phyloP scores from a whole-genome alignment of 768 basidiomycete genomes.

The Collybiopsis luxurians region DNA sequence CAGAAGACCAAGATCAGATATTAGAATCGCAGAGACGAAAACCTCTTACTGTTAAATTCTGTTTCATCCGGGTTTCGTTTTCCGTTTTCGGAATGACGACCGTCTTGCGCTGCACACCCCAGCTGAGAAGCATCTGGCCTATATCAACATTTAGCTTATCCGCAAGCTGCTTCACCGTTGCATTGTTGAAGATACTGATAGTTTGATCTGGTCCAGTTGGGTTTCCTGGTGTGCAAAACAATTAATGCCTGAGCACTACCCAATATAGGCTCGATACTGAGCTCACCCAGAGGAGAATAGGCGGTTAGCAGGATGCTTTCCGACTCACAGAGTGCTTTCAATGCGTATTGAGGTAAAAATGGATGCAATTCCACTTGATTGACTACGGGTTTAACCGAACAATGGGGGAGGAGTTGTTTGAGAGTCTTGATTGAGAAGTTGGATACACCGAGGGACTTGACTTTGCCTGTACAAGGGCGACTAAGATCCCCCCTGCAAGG shows the following conservation, averaged over 20 bases:
- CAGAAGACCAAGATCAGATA: constrained; percentile 13
- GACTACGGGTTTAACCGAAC: not conserved
- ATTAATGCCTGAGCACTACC: no score
- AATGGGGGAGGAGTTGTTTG: not conserved
- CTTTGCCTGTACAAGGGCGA: not conserved
- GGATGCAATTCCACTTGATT: constrained; percentile 60
- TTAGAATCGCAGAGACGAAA: no score
- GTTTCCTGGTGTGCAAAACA: constrained; percentile 30
- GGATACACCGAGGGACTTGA: not conserved
- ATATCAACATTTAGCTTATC: constrained; percentile 33
- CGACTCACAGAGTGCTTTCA: constrained; percentile 41
- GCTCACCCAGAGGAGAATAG: constrained; percentile 55
- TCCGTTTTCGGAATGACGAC: constrained; percentile 54
- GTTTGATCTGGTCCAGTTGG: no score
- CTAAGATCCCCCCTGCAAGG: not conserved
- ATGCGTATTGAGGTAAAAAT: constrained; percentile 46
- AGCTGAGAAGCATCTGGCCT: constrained; percentile 48
- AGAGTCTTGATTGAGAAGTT: constrained; percentile 4
- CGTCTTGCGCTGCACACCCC: constrained; percentile 50
- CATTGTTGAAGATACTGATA: constrained; percentile 44
- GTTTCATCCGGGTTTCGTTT: constrained; percentile 30
- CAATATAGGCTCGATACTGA: no score
- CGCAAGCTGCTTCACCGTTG: constrained; percentile 32
- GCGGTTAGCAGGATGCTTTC: constrained; percentile 49
- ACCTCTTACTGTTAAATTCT: constrained; percentile 15